phyloP scores from a whole-genome alignment of 495 filamentous ascomycete species.

The Hypoxylon fragiforme region DNA sequence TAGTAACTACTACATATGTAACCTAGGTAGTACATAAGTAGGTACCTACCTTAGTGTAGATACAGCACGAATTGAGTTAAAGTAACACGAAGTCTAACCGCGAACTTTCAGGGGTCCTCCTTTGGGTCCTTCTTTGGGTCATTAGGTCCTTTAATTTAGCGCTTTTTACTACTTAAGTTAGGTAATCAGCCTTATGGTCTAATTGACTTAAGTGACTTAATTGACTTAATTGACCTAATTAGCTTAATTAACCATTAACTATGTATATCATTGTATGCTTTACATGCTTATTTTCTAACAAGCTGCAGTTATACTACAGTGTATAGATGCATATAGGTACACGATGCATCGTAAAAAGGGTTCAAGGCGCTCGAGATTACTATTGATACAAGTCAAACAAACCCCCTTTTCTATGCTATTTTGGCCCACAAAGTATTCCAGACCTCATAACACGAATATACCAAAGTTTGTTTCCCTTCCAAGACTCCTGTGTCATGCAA shows the following conservation, averaged over 20 bases:
- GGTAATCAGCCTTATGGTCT: constrained; percentile 22
- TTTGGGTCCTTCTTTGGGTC: too few species aligned
- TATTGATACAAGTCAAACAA: neutral
- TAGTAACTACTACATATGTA: too few species aligned
- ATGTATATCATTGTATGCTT: too few species aligned
- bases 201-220: too few species aligned
- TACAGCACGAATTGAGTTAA: too few species aligned
- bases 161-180: constrained; percentile 1
- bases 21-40: too few species aligned
- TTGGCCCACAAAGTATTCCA: constrained; percentile 1
- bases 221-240: too few species aligned
- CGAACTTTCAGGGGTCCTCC: constrained; percentile 34
- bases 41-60: too few species aligned
- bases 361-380: neutral
- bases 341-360: neutral
- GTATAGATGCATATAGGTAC: neutral
- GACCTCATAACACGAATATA: neutral
- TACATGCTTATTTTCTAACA: constrained; percentile 6
- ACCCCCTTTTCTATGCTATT: constrained; percentile 1
- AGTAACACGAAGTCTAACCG: constrained; percentile 11
- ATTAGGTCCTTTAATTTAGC: constrained; percentile 1
- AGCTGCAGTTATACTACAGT: neutral
- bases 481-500: constrained; percentile 31
- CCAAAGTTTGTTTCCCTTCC: constrained; percentile 1
- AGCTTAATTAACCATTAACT: constrained; percentile 10